Evolutionary conservation across 2,329 filamentous ascomycete species (phyloP).

Genomic region (Orbilia javanica): DNA sequence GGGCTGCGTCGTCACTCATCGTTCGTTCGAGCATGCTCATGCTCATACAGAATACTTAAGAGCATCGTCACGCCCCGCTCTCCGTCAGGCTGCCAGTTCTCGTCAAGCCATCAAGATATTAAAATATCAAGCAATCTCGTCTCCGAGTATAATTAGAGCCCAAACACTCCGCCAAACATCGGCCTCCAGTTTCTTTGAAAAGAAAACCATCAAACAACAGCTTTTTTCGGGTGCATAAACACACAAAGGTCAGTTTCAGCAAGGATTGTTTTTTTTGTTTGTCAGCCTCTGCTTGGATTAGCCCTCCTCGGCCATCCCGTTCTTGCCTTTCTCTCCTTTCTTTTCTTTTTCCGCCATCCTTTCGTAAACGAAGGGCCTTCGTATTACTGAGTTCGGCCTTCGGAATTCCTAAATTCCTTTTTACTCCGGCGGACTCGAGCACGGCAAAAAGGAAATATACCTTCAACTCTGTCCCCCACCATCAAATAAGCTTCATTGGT

Average conservation of each 20-base stretch:
- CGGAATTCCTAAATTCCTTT: conserved; percentile 27
- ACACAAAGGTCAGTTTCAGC: conserved; percentile 12
- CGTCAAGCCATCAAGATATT: not conserved
- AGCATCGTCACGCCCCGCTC: conserved; percentile 7
- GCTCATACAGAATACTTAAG: too few relatives aligned
- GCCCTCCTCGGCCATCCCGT: conserved; percentile 12
- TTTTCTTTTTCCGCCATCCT: not conserved
- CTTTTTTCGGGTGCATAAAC: conserved; percentile 6
- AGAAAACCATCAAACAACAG: conserved; percentile 1
- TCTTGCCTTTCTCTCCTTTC: not conserved
- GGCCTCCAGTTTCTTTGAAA: not conserved
- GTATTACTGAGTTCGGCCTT: conserved; percentile 20
- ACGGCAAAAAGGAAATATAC: conserved; percentile 25
- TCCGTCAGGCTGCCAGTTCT: conserved; percentile 9
- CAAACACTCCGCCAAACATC: conserved; percentile 16
- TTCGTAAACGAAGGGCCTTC: not conserved
- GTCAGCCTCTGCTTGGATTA: conserved; percentile 19
- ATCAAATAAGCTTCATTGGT: conserved; percentile 2
- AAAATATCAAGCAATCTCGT: not conserved
- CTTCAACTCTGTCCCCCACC: conserved; percentile 21
- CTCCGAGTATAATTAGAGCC: conserved; percentile 25
- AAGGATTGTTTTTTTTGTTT: conserved; percentile 13
- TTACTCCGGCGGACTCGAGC: conserved; percentile 24
- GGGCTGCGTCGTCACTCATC: conserved; percentile 14
- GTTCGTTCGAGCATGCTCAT: too few relatives aligned